Conservation (phyloP, 495 filamentous ascomycete species). For the Geoglossum glabrum region DNA sequence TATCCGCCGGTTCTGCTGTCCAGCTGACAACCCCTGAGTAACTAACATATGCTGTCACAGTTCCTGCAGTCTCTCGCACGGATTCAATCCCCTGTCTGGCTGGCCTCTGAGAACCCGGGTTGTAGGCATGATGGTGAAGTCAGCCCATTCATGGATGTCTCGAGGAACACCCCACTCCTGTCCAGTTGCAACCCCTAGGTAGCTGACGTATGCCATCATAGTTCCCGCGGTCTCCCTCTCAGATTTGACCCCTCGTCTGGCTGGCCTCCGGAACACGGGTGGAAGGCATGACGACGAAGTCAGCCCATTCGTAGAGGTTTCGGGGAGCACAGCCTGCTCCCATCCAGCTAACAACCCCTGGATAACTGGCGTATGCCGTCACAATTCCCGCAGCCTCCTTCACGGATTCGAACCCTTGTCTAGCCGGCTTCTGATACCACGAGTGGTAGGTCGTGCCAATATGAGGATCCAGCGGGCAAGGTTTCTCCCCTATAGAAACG, state of each 20-base stretch:
- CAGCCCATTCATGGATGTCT: neutral
- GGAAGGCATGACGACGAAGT: neutral
- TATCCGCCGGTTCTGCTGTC: no score
- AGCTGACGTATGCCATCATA: neutral
- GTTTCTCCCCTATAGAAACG: neutral
- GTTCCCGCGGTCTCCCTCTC: neutral
- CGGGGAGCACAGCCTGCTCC: no score
- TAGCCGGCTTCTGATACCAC: neutral
- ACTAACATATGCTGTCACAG: neutral
- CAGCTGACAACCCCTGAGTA: neutral
- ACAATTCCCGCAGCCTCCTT: neutral
- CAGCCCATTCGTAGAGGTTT: neutral
- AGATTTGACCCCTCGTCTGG: neutral
- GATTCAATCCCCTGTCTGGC: neutral
- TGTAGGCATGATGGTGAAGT: neutral
- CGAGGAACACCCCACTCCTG: no score
- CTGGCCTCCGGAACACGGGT: neutral
- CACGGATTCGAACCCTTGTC: neutral
- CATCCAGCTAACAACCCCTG: no score
- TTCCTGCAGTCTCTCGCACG: neutral
- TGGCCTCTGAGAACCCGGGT: neutral
- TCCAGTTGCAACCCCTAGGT: neutral
- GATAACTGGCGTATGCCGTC: neutral
- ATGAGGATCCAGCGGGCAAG: neutral
- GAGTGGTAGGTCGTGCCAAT: neutral